Base-by-base conservation (phyloP, 78 protist species). In the Dictyostelium discoideum region DNA sequence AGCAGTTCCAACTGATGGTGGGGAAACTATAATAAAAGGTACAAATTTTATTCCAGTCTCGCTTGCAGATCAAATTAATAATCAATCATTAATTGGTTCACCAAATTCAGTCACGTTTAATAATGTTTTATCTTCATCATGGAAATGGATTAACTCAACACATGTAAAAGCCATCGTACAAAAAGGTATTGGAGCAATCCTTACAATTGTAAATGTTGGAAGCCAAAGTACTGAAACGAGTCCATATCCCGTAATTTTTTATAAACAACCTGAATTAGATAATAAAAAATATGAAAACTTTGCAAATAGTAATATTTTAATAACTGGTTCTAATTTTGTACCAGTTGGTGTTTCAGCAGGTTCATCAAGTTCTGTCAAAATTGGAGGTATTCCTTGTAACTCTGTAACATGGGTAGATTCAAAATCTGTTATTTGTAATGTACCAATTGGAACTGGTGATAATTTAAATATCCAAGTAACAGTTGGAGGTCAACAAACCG, bases 1-100 rank as follows among this genome's bases (percentile, higher is more conserved):
- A 48, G 16, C 29, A 14, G 78, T 26, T 29, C 69, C n/a, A 40
- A 84, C 88, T 3, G 88, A 84, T 84, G 92, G 92, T 24, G 83
- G 82, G 1, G 42, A 73, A 85, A 7, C 74, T 3, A 46, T 79
- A 16, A 5, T 85, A 8, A 39, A 5, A n/a, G 92, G 92, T 48
- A 4, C 10, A 24, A 85, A 85, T 80, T 73, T 85, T 48, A 67
- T 85, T 24, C 92, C 92, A 40, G 29, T 3, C 5, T 67, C 77
- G 0, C 26, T 67, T 20, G 77, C 77, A 67, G 39, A 6, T 26
- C 39, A 67, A 67, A 26, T 67, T 10, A 67, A 67, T 24, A 67
- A 67, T 26, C 37, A 24, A 67, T 0, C 26, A 63, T 22, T 22
- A 63, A 16, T 22, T 3, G 73, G 26, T 63, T 22, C 32, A 5